Evolutionary conservation across 2,329 filamentous ascomycete genomes (phyloP), one percentile per base, ranked within the genome.

Genomic region (Penicillium sp.): DNA sequence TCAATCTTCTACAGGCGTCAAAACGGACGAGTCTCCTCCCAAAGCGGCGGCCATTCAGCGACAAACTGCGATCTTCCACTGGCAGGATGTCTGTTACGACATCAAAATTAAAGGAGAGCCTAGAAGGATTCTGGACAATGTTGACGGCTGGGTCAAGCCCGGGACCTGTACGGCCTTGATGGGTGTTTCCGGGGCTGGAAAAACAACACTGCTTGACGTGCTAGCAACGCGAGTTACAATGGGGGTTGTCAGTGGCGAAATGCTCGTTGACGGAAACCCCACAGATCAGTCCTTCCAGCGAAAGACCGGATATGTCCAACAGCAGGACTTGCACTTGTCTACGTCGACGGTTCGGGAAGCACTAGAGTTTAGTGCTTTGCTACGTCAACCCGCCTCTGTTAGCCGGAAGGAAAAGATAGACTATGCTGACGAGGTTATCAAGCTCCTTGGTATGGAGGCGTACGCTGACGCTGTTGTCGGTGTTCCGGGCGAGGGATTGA

Each of bases 391-490:
- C 0, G 84, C 83, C 40, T 77, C 86, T 9, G 82, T 90, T 8
- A 79, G 89, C 1, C 80, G 78, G 16, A 74, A 80, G 15, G 91
- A 96, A 67, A 96, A 96, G 78, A 76, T 91, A 12, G 85, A 83
- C 1, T 96, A 94, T 61, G 91, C 95, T 23, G 88, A 94, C 39
- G 87, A 95, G 27, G 67, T 73, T 0, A 96, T 97, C 66, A 88
- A 88, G 71, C 84, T 96, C 56, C 79, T 97, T 21, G 90, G 92
- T 35, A 96, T 96, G 91, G 80, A 90, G 55, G 86, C 90, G 50
- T 96, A 93, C 65, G 89, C 90, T 16, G 90, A 94, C 65, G 91
- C 91, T 8, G 81, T 96, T 50, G 89, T 96, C 51, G 92, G 91
- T 76, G 86, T 90, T 21, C 90, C 90, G 0, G 91, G 91, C 42